Evolutionary conservation across 495 filamentous ascomycete species (phyloP), one percentile per base, ranked within the genome.

Genomic region (Cetradonia linearis): DNA sequence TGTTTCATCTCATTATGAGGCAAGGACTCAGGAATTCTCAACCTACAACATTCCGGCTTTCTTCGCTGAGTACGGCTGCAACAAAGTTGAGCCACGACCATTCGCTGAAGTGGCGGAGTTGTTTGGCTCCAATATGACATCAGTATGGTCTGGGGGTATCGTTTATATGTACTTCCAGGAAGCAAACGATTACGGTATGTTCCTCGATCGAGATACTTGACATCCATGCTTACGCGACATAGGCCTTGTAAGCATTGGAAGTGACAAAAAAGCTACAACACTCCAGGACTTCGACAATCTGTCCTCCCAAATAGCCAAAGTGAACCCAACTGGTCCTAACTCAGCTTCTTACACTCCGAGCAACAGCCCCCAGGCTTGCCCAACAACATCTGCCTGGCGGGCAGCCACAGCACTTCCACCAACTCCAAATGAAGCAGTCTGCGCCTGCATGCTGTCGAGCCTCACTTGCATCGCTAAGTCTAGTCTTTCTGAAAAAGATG

Each of bases 21-120:
- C 78, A 30, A 84, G 91, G 66, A 90, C 89, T 40, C 72, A 84
- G 42, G 89, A 94, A 73, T 97, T 95, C 74, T 70, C 74, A 52
- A 86, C 85, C 70, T 98, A 91, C 76, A 86, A 86, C 8, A 87
- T 95, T 7, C 93, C 93, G 47, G 84, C 87, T 62, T 98, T 98
- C 83, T 96, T 97, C 71, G 91, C 93, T 58, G 93, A 98, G 73
- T 98, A 98, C 71, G 93, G 93, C 38, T 98, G 93, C 81, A 97
- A 96, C 75, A 73, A 78, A 11, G 83, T 83, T 27, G 73, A 76
- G 20, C 86, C 85, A 23, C 88, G 93, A 69, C 73, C 76, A 47
- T 97, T 93, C 76, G 83, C 88, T 58, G 93, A 98, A 66, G 91
- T 95, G n/a, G 72, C 72, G 16, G 84, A 89, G 46, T 78, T 98